These are phyloP conservation scores for Fusarium marasasianum DNA, from an alignment of 2,329 filamentous ascomycete genomes.

Conservation along the genomic window DNA sequence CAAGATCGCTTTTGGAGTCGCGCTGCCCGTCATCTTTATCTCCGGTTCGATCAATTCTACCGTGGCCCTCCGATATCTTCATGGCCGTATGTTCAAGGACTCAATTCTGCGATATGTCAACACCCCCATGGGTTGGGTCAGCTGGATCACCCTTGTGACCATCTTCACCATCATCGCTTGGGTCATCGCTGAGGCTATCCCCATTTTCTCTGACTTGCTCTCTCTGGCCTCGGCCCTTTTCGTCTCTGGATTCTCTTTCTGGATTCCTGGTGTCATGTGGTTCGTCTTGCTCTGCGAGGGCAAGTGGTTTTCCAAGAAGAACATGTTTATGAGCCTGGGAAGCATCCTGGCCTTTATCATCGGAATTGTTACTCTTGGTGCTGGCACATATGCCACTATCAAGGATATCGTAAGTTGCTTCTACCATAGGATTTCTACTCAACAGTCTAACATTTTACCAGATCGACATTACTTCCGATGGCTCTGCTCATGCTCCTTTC, in stretches of 20 bases:
- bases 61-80: slow-evolving; percentile 31
- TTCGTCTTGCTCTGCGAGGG: slow-evolving; percentile 29
- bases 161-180: slow-evolving; percentile 33
- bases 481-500: slow-evolving; percentile 38
- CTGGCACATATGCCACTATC: slow-evolving; percentile 33
- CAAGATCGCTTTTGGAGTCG: slow-evolving; percentile 75
- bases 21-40: slow-evolving; percentile 61
- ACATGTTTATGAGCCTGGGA: slow-evolving; percentile 26
- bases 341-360: slow-evolving; percentile 32
- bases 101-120: slow-evolving; percentile 31
- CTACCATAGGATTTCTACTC: fast-evolving
- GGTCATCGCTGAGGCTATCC: slow-evolving; percentile 33
- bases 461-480: slow-evolving; percentile 27
- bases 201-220: slow-evolving; percentile 32
- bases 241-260: slow-evolving; percentile 32
- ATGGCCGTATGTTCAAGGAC: slow-evolving; percentile 34
- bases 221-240: slow-evolving; percentile 30
- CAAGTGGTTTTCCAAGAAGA: slow-evolving; percentile 34
- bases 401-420: slow-evolving; percentile 29
- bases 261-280: slow-evolving; percentile 34
- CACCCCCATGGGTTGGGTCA: slow-evolving; percentile 30
- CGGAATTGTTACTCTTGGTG: slow-evolving; percentile 29
- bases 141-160: slow-evolving; percentile 24
- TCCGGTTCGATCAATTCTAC: slow-evolving; percentile 35
- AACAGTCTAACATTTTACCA: not conserved